These are phyloP conservation scores for Cryphonectria naterciae DNA, from an alignment of 2,329 filamentous ascomycete genomes.

Conservation along the genomic window DNA sequence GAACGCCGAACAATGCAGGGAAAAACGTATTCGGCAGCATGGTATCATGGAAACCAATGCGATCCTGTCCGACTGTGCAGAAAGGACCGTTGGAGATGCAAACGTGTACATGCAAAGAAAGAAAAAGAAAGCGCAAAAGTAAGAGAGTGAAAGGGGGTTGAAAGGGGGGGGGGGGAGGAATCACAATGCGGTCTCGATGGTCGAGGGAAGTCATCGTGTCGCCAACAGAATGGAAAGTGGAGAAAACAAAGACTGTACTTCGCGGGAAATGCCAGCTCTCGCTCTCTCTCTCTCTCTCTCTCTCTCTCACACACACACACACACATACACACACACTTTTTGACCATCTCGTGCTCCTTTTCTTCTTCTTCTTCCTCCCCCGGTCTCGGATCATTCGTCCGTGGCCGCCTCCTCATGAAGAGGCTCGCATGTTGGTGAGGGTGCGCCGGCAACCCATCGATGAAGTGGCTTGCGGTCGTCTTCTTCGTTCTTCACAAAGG, in stretches of 20 bases:
- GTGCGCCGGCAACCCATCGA: background rate
- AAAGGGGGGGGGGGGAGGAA: background rate
- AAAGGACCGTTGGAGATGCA: slow-evolving; percentile 2
- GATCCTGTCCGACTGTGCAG: slow-evolving; percentile 10
- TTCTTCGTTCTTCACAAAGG: background rate
- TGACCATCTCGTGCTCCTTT: no score
- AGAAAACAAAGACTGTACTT: background rate
- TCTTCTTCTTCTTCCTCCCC: no score
- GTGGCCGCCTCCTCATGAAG: background rate
- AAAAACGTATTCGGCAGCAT: slow-evolving; percentile 21
- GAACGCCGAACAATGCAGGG: slow-evolving; percentile 25
- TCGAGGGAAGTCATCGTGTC: background rate
- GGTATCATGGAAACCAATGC: slow-evolving; percentile 24
- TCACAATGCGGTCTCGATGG: background rate
- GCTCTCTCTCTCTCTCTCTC: no score
- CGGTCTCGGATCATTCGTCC: background rate
- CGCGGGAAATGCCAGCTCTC: background rate
- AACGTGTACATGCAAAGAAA: slow-evolving; percentile 9
- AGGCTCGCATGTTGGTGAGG: background rate
- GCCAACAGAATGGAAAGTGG: background rate
- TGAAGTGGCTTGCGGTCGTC: background rate
- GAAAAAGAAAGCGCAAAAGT: background rate
- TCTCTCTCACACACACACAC: no score
- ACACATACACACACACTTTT: no score
- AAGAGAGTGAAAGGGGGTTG: no score